phyloP scores from a whole-genome alignment of 192 early-diverging fungal genomes.

The Backusella circina region DNA sequence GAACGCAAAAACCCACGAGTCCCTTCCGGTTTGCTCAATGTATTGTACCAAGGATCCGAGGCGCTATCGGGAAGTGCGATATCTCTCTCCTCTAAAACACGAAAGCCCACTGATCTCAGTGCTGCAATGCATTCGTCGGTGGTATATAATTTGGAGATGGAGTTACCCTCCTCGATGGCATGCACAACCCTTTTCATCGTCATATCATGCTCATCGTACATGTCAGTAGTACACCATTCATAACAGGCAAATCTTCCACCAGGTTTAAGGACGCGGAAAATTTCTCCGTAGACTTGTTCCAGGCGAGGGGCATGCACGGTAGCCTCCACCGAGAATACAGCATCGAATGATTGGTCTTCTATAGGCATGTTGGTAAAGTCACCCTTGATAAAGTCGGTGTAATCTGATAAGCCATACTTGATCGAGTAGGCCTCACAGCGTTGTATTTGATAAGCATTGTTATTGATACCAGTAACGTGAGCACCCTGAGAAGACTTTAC shows the following conservation, averaged over 20 bases:
- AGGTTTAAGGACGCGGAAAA: conserved; percentile 86
- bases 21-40: conserved; percentile 41
- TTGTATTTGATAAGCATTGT: conserved; percentile 91
- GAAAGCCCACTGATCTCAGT: conserved; percentile 74
- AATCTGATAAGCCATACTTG: conserved; percentile 59
- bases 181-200: conserved; percentile 70
- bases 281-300: conserved; percentile 77
- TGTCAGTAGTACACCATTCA: conserved; percentile 87
- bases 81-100: conserved; percentile 64
- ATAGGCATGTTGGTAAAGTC: conserved; percentile 85
- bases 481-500: conserved; percentile 66
- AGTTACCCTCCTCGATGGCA: conserved; percentile 85
- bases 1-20: conserved; percentile 38
- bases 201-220: conserved; percentile 73
- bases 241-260: conserved; percentile 84
- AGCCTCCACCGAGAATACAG: conserved; percentile 87
- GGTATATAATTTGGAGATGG: conserved; percentile 75
- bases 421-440: conserved; percentile 70
- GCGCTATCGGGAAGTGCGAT: conserved; percentile 46
- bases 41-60: conserved; percentile 62
- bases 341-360: conserved; percentile 69
- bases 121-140: conserved; percentile 67
- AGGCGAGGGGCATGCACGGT: conserved; percentile 82
- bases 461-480: conserved; percentile 85
- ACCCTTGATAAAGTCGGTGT: conserved; percentile 68